Evolutionary conservation across 345 rosid genomes (phyloP).

Genomic region (Pugionium dolabratum): DNA sequence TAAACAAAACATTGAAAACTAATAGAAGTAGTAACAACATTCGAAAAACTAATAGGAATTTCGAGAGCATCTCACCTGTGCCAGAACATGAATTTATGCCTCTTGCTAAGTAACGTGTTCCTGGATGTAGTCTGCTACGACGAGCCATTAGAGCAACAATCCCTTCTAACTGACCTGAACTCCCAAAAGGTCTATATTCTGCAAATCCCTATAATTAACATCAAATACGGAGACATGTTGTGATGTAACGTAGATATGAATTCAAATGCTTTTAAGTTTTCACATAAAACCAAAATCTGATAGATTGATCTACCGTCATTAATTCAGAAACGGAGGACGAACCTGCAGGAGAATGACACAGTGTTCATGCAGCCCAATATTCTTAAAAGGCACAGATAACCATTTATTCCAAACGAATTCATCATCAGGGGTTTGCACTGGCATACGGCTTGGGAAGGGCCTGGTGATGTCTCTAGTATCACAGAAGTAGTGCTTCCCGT

Average conservation of each 20-base stretch:
- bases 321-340: conserved; percentile 37
- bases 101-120: conserved; percentile 97
- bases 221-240: conserved; percentile 49
- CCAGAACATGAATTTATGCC: conserved; percentile 97
- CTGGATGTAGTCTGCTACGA: conserved; percentile 97
- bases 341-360: conserved; percentile 97
- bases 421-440: conserved; percentile 69
- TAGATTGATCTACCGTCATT: conserved; percentile 15
- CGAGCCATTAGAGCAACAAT: conserved; percentile 90
- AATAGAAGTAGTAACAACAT: conserved; percentile 1
- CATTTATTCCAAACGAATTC: conserved; percentile 97
- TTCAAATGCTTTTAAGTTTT: conserved; percentile 11
- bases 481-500: conserved; percentile 92
- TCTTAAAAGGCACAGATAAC: conserved; percentile 74
- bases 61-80: conserved; percentile 61
- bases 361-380: conserved; percentile 62
- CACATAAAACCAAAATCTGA: conserved; percentile 1
- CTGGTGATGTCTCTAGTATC: conserved; percentile 88
- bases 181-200: conserved; percentile 88
- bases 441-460: conserved; percentile 84
- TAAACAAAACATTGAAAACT: conserved; percentile 18
- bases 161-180: conserved; percentile 91
- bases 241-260: conserved; percentile 11
- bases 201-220: conserved; percentile 95
- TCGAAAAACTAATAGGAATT: conserved; percentile 16